Percentiles rank a stretch among this genome's conserved stretches.
Evolutionary conservation across 1,284 basidiomycete genomes (phyloP).

Genomic region (Ceratobasidium sp.): DNA sequence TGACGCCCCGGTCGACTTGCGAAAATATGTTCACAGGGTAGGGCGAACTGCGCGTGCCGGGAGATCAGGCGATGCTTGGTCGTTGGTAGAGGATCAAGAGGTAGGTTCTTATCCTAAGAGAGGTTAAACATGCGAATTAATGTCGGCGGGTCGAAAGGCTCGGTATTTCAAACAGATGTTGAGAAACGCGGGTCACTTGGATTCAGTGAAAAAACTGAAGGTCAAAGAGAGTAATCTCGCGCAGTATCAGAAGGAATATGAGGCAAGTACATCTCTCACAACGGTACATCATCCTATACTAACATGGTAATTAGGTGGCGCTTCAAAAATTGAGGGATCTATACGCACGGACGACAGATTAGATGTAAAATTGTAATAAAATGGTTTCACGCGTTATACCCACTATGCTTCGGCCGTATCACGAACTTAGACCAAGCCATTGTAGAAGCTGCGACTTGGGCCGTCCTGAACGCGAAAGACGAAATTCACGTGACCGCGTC

Average conservation of each 20-base stretch:
- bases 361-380: neutral
- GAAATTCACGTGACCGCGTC: conserved; percentile 44
- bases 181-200: conserved; percentile 78
- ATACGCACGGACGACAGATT: conserved; percentile 30
- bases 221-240: conserved; percentile 75
- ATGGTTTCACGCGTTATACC: neutral
- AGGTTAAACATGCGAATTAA: neutral
- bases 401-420: neutral
- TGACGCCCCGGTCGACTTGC: conserved; percentile 95
- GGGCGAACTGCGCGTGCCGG: conserved; percentile 95
- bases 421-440: neutral
- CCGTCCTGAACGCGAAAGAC: conserved; percentile 9
- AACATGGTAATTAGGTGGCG: conserved; percentile 24
- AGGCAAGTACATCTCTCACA: conserved; percentile 61
- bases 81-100: conserved; percentile 95
- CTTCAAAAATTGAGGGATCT: conserved; percentile 35
- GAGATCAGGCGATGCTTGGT: conserved; percentile 89
- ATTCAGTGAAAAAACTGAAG: conserved; percentile 78
- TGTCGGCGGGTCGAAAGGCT: conserved; percentile 65
- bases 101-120: conserved; percentile 60
- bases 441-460: neutral
- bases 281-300: neutral
- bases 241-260: conserved; percentile 72
- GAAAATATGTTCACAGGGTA: conserved; percentile 97
- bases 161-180: conserved; percentile 90